Base-by-base conservation (phyloP, 352 stramenopile genomes). In the Plasmopara halstedii region DNA sequence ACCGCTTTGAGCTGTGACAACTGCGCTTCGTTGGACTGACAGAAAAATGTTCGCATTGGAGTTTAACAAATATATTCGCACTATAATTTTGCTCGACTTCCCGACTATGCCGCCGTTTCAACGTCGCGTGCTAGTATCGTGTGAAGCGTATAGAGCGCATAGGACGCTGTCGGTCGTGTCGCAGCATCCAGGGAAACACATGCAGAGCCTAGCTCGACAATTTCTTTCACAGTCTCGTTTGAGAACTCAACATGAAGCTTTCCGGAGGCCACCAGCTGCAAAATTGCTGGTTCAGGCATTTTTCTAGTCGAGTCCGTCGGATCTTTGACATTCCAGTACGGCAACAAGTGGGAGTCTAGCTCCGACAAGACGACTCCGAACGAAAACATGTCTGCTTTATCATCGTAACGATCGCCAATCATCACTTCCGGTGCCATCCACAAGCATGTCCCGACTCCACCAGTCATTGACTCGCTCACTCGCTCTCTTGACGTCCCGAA, bases 391-490 rank as follows among this genome's bases (percentile, higher is more conserved):
- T 75, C 62, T 6, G 58, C 65, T 20, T 67, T 70, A 18, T 64
- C 65, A 34, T 70, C 58, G 34, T 70, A 75, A 7, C 32, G 41
- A 10, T 67, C 54, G 4, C 65, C 58, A 6, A 72, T 36, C 61
- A 74, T 71, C 10, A 71, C 61, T 19, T 71, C 61, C 2, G 61
- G 64, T 2, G 64, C 64, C 60, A 71, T 74, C 61, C 64, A 74
- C 29, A 64, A 46, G 13, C 42, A 64, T 9, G 64, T 70, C 1
- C 61, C 58, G 11, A 72, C 50, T 14, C 58, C 58, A 14, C 54
- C 58, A 36, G 62, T 73, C 60, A 72, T 69, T 0, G 53, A 57
- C 8, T 53, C 39, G 32, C 74, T 58, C 2, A 57, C 17, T 1
- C 52, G 51, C 19, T 65, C 57, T 15, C 60, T 44, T 9, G 67